Percentiles rank a stretch among this genome's conserved stretches.
Evolutionary conservation across 306 rosid species (phyloP).

Genomic region (Casuarina equisetifolia): DNA sequence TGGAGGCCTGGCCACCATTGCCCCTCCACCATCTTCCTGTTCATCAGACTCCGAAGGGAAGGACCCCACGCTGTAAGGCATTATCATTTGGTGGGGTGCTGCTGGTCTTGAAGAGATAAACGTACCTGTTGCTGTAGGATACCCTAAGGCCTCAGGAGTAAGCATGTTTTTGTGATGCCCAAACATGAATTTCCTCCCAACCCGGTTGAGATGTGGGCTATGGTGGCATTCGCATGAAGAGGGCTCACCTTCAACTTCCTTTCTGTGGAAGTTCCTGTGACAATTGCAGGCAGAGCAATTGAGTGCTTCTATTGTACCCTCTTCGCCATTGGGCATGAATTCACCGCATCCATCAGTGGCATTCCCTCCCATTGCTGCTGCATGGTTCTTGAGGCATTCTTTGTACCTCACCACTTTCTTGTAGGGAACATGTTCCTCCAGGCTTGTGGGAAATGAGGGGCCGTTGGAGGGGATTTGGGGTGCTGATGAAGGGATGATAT

Average conservation of each 20-base stretch:
- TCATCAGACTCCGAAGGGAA: conserved; percentile 70
- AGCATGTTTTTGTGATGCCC: conserved; percentile 39
- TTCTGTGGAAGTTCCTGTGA: conserved; percentile 91
- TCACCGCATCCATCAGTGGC: conserved; percentile 92
- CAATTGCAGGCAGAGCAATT: conserved; percentile 86
- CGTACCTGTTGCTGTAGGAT: conserved; percentile 44
- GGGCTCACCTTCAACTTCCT: conserved; percentile 54
- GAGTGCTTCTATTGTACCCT: conserved; percentile 76
- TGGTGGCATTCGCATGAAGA: conserved; percentile 24
- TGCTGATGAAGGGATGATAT: conserved; percentile 35
- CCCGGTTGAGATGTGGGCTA: conserved; percentile 21
- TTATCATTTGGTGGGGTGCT: conserved; percentile 55
- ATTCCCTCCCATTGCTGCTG: conserved; percentile 90
- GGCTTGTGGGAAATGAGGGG: conserved; percentile 26
- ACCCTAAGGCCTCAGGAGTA: conserved; percentile 42
- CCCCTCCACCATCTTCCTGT: conserved; percentile 44
- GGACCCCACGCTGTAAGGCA: conserved; percentile 67
- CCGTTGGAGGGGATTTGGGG: conserved; percentile 44
- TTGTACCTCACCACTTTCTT: conserved; percentile 49
- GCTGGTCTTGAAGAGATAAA: conserved; percentile 56
- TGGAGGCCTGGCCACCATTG: conserved; percentile 14
- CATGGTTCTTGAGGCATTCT: conserved; percentile 90
- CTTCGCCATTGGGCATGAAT: conserved; percentile 89
- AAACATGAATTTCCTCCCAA: conserved; percentile 43
- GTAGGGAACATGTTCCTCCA: conserved; percentile 29